Evolutionary conservation across 2,329 filamentous ascomycete species (phyloP), one percentile per base, ranked within the genome.

Genomic region (Pyrenophora teres): DNA sequence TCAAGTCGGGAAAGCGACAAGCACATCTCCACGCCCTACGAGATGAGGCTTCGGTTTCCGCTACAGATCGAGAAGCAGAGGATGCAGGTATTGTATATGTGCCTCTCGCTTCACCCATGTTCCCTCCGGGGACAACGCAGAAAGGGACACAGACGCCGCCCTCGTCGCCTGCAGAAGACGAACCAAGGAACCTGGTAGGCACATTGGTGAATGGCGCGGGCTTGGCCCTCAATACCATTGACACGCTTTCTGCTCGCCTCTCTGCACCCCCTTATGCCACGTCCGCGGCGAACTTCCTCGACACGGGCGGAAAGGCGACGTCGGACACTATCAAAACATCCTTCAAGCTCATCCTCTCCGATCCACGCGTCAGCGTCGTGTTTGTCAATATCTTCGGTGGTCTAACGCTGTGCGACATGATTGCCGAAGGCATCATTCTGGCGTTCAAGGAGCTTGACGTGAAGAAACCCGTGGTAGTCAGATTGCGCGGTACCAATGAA

Each of bases 161-260:
- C 10, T 52, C 44, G 5, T 31, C 40, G 10, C 4, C 15, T 18
- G 23, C 32, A 43, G 49, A 66, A 49, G 7, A 36, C 1, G 27
- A 80, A 2, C 77, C 77, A 0, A 68, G 77, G 46, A 83, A 81
- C 46, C 85, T 85, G 56, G 87, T 96, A 46, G 92, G 90, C 32
- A 96, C 89, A 0, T 78, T 95, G 9, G 90, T 96, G 58, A 96
- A 96, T 67, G 91, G 92, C 37, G 92, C 92, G 0, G 92, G 92
- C 0, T 81, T 96, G 1, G 91, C 91, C 0, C 94, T 96, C 89
- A 94, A 94, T 70, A 96, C 91, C 0, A 86, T 92, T 53, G 92
- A 96, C 70, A 88, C 89, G 0, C 83, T 96, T 1, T 79, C 82
- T 2, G 76, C 84, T 10, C 83, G 68, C 23, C 83, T 96, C 8